Evolutionary conservation across 129 eudicot species (phyloP), one percentile per base, ranked within the genome.

Genomic region (Cynara cardunculus): DNA sequence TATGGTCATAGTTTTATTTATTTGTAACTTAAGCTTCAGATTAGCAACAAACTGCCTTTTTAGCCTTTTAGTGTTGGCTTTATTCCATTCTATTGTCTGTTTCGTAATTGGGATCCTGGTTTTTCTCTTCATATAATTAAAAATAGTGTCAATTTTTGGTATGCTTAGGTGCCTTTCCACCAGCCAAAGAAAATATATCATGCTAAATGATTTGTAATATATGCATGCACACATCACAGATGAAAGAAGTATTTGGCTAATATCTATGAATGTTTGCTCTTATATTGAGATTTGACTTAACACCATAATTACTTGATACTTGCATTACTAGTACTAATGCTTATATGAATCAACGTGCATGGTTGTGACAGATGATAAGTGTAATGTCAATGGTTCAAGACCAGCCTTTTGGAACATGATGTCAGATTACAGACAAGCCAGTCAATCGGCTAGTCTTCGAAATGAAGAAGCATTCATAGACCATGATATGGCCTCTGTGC

Each of bases 391-490:
- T 39, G 79, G 71, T 41, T 81, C 88, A 32, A 89, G 80, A 69
- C 84, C 89, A 70, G 62, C 86, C 76, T 78, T 79, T 25, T 91
- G 93, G 93, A 82, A 39, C 74, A 94, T 90, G 79, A 85, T 84
- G 79, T 76, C 89, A 35, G 90, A 90, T 30, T 76, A 84, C 83
- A 78, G 85, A 79, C 81, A 66, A 71, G 59, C 78, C 77, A 53
- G 78, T 79, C 89, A 76, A 32, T 19, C 75, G 2, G 73, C 86
- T 69, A 75, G 84, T 77, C 72, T 65, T 84, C 87, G 31, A 18
- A 76, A 16, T 31, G 86, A 82, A 68, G 91, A 85, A 44, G 80
- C 86, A 37, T 31, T 81, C 19, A 69, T 69, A 1, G 90, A 76
- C 73, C 82, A 73, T 34, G 80, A 83, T 78, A 72, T 78, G 78